Conservation (phyloP, 352 stramenopile genomes). For the Globisporangium solare region DNA sequence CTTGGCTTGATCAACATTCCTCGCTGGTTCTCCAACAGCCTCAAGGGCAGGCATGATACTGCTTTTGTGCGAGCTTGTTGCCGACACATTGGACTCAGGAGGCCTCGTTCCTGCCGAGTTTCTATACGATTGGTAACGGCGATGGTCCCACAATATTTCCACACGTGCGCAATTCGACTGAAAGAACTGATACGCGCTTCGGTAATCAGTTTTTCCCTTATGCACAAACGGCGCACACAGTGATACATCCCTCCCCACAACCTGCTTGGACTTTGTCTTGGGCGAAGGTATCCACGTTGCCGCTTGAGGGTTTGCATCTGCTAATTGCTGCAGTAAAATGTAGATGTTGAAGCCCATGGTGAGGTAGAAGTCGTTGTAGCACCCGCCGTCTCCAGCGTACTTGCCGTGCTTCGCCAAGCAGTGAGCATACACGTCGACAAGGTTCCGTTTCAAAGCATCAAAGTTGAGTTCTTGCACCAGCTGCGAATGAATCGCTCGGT, state of each 20-base stretch:
- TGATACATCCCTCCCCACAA: neutral
- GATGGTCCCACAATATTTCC: constrained; percentile 61
- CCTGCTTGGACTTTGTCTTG: constrained; percentile 1
- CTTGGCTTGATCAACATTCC: neutral
- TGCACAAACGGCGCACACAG: constrained; percentile 1
- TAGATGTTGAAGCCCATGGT: constrained; percentile 79
- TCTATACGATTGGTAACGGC: constrained; percentile 2
- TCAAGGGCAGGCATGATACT: neutral
- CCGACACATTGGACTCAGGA: neutral
- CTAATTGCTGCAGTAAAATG: constrained; percentile 64
- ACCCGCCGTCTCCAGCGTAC: constrained; percentile 56
- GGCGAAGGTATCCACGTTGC: constrained; percentile 36
- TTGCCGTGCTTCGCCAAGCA: constrained; percentile 29
- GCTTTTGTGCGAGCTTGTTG: constrained; percentile 2
- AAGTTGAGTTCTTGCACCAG: constrained; percentile 74
- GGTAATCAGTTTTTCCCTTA: constrained; percentile 24
- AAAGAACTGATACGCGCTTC: constrained; percentile 58
- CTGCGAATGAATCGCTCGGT: constrained; percentile 52
- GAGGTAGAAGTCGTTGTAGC: constrained; percentile 61
- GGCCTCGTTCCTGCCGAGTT: neutral
- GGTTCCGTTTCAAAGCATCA: constrained; percentile 54
- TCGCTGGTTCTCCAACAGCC: neutral
- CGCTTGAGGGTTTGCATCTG: constrained; percentile 35
- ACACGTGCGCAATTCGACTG: constrained; percentile 57
- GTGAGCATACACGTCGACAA: constrained; percentile 53